Conservation (phyloP, 192 early-diverging fungal species). For the Neocallimastix lanati region DNA sequence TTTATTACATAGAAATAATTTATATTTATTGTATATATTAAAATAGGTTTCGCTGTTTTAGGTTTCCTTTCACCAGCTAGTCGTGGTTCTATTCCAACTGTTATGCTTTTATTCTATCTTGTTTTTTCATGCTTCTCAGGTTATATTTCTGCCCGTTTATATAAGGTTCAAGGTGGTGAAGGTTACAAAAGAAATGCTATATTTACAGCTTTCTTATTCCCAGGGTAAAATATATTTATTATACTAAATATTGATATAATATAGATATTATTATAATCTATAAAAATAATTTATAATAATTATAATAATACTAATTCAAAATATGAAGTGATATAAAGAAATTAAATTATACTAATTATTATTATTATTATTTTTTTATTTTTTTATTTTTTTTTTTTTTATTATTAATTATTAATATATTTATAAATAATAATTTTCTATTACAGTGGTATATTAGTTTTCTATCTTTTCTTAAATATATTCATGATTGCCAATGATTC, state of each 20-base stretch:
- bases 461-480: constrained; percentile 58
- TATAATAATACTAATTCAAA: no score
- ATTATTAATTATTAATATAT: no score
- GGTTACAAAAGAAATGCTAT: constrained; percentile 71
- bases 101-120: constrained; percentile 86
- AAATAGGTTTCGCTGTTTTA: constrained; percentile 67
- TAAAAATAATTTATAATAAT: no score
- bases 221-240: constrained; percentile 33
- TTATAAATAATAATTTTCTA: no score
- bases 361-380: not conserved
- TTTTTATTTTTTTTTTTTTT: not conserved
- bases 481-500: constrained; percentile 73
- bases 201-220: constrained; percentile 65
- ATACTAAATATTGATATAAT: no score
- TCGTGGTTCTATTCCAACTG: constrained; percentile 80
- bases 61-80: constrained; percentile 85
- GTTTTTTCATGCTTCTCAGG: constrained; percentile 74
- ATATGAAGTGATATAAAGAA: no score
- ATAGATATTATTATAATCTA: no score
- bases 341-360: no score
- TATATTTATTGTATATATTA: no score
- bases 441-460: constrained; percentile 23
- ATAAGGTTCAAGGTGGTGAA: constrained; percentile 85
- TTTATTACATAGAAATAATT: no score
- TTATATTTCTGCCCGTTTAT: constrained; percentile 69